Percentiles rank a stretch among this genome's conserved stretches.
Conservation (phyloP, 345 rosid species). For the Populus euphratica region DNA sequence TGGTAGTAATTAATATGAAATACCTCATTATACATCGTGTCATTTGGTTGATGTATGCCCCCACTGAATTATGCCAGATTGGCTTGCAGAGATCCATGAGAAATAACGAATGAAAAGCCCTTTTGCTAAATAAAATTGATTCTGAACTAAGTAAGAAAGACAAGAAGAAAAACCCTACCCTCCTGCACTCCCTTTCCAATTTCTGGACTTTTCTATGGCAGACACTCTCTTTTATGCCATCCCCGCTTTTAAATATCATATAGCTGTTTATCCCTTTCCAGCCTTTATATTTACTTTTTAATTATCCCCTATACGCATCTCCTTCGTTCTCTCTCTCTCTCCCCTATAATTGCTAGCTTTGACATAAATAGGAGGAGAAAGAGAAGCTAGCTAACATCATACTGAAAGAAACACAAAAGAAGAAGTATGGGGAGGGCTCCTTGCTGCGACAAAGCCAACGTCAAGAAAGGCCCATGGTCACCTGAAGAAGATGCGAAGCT, state of each 20-base stretch:
- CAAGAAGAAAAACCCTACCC: constrained; percentile 42
- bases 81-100: neutral
- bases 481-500: constrained; percentile 38
- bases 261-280: constrained; percentile 21
- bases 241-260: constrained; percentile 12
- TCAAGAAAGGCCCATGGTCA: constrained; percentile 39
- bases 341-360: neutral
- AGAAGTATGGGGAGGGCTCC: constrained; percentile 36
- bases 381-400: constrained; percentile 3
- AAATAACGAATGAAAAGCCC: constrained; percentile 3
- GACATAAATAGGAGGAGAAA: constrained; percentile 16
- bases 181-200: constrained; percentile 31
- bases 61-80: no score
- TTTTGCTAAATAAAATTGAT: constrained; percentile 18
- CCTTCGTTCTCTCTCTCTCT: neutral
- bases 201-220: constrained; percentile 21
- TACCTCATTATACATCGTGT: no score
- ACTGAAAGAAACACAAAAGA: constrained; percentile 7
- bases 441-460: constrained; percentile 36
- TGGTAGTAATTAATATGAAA: no score
- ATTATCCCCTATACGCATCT: neutral
- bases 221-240: constrained; percentile 18
- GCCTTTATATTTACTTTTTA: constrained; percentile 9
- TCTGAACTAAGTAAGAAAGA: constrained; percentile 33
- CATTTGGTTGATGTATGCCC: no score